Evolutionary conservation across 768 basidiomycete genomes (phyloP), one percentile per base, ranked within the genome.

Genomic region (Xanthoconium stramineum): DNA sequence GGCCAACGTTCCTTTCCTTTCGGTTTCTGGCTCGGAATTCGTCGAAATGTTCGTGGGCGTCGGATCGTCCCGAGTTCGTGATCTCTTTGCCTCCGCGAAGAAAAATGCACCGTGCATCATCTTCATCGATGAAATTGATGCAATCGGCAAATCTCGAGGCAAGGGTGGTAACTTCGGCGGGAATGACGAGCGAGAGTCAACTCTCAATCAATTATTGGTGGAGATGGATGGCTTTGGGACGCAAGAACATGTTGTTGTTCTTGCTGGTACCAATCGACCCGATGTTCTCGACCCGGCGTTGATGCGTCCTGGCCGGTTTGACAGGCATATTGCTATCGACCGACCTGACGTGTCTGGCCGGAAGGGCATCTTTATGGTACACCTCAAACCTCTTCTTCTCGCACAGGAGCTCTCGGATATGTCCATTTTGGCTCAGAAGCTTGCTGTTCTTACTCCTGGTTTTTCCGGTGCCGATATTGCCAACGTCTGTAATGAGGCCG

Each of bases 1-100:
- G 74, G 96, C 97, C 6, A 89, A 85, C 43, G 96, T 98, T 6
- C 96, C 97, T 40, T 99, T 99, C 88, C 83, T 98, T 56, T 96
- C 94, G 24, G 97, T 98, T 40, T 98, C 96, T 46, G 97, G 97
- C 49, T 98, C 96, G 42, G 97, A 99, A 70, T 98, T 99, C 69
- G 94, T 99, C 58, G 97, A 99, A 76, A 98, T 98, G 95, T 99
- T 98, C 69, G 97, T 99, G 63, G 97, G 97, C 73, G 97, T 98
- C 50, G 97, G 97, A 55, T 94, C 97, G 3, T 95, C 94, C 5
- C 85, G 97, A 60, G 97, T 99, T 12, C 87, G 97, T 47, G 97
- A 99, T 74, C 85, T 99, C 42, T 99, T 99, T 72, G 90, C 94
- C 35, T 94, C 90, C 5, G 97, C 97, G 46, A 94, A 91, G 82